Percentiles rank a stretch among this genome's conserved stretches.
Evolutionary conservation across 345 rosid genomes (phyloP).

Genomic region (Melaleuca quinquenervia): DNA sequence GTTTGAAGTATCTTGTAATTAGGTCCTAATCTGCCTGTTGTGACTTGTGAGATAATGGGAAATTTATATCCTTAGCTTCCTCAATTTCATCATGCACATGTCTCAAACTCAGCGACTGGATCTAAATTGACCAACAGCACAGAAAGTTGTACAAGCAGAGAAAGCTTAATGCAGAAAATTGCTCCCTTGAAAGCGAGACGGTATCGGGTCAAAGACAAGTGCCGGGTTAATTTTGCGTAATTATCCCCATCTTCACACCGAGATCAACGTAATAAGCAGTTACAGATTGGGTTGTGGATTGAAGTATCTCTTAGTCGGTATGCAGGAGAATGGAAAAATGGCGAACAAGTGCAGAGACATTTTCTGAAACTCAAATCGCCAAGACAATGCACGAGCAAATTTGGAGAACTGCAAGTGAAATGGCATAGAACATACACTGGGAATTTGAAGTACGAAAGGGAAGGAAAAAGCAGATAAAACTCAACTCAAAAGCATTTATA

Average conservation of each 20-base stretch:
- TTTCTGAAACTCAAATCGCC: fast-evolving
- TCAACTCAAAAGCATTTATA: background rate
- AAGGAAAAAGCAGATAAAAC: background rate
- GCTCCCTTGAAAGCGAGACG: fast-evolving
- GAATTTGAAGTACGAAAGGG: background rate
- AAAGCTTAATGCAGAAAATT: background rate
- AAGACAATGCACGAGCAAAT: background rate
- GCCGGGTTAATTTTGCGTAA: fast-evolving
- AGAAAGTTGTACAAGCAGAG: fast-evolving
- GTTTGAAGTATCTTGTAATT: background rate
- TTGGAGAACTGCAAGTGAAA: background rate
- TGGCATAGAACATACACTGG: background rate
- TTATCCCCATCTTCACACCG: background rate
- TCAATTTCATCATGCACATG: background rate
- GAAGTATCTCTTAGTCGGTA: background rate
- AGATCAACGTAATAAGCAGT: background rate
- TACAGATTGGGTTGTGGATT: fast-evolving
- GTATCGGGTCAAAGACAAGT: background rate
- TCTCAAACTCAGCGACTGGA: background rate
- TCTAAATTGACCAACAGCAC: background rate
- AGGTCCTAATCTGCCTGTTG: background rate
- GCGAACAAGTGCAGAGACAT: background rate
- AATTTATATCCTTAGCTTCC: background rate
- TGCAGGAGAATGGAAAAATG: background rate
- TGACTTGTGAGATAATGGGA: background rate